Conservation (phyloP, 2,329 filamentous ascomycete species). For the Fusarium sp. region DNA sequence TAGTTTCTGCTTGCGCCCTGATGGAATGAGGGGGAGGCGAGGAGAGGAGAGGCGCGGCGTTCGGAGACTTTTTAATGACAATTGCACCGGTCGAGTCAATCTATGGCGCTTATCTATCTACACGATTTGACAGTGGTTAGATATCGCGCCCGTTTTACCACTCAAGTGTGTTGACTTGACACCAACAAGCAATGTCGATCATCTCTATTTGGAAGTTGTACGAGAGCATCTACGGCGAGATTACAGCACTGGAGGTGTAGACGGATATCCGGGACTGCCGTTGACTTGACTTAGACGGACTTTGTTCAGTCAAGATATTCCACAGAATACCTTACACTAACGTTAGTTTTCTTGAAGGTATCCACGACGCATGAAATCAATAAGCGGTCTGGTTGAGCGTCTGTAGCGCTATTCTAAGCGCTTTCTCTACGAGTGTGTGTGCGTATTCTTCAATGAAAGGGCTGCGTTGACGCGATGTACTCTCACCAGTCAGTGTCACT, state of each 20-base stretch:
- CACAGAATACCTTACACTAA: conserved; percentile 3
- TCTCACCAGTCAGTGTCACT: background rate
- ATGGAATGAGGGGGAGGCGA: background rate
- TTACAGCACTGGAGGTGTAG: background rate
- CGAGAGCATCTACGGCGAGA: background rate
- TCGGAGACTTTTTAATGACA: conserved; percentile 21
- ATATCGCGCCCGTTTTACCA: conserved; percentile 11
- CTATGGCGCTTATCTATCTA: conserved; percentile 18
- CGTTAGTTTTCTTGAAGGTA: background rate
- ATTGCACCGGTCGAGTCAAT: conserved; percentile 7
- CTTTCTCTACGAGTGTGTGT: background rate
- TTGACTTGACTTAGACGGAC: conserved; percentile 21
- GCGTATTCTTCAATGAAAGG: conserved; percentile 8
- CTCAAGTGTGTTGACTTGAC: background rate
- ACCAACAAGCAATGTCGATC: conserved; percentile 17
- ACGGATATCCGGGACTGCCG: background rate
- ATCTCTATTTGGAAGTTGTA: conserved; percentile 2
- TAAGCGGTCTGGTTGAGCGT: conserved; percentile 9
- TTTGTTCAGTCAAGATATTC: background rate
- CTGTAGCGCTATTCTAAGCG: conserved; percentile 32
- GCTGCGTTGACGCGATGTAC: conserved; percentile 21
- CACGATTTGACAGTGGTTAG: background rate
- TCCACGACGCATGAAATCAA: conserved; percentile 9
- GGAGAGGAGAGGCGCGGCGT: background rate
- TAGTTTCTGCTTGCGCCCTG: conserved; percentile 14